Base-by-base conservation (phyloP, 208 protist genomes). In the Crithidia fasciculata region DNA sequence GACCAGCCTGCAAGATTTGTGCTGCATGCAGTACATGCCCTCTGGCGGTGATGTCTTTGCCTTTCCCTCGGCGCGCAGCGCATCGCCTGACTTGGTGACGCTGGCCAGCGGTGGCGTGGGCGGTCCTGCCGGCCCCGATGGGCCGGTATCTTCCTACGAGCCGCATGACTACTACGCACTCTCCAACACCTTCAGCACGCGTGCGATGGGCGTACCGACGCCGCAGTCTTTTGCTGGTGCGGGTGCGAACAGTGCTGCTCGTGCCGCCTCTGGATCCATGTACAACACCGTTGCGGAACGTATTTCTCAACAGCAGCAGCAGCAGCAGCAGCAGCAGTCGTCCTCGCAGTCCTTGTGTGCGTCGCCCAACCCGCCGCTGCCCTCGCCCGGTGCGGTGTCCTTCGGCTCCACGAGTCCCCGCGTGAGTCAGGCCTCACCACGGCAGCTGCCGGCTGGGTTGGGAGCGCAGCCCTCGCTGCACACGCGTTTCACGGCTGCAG, bases 111-210 rank as follows among this genome's bases (percentile, higher is more conserved):
- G 65, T 8, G 37, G 10, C n/a, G 10, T n/a, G 6, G 39, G 28
- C 28, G 28, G 28, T 28, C 28, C 28, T 28, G 28, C 28, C 28
- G 28, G 28, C 28, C 28, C 28, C 28, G 45, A 49, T 8, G 45
- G 45, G 12, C 45, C 50, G 49, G 56, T 53, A 8, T 18, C 18
- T 0, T 61, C 39, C 10, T 70, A 61, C 53, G 65, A 70, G 7
- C 15, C 65, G 3, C 65, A 61, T 16, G 65, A 70, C 19, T 70
- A 70, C 53, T 70, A 50, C 43, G 43, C 53, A 15, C 43, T 70
- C n/a, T 50, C 52, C 39, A 28, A 37, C 19, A 39, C 52, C 4
- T 59, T 49, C 65, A 56, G 65, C 54, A 61, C 50, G 15, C 65
- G 53, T 19, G 53, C 15, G 0, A 43, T 40, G 5, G 36, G 37